Conservation (phyloP, 140 eudicot species). For the Senecio squalidus region DNA sequence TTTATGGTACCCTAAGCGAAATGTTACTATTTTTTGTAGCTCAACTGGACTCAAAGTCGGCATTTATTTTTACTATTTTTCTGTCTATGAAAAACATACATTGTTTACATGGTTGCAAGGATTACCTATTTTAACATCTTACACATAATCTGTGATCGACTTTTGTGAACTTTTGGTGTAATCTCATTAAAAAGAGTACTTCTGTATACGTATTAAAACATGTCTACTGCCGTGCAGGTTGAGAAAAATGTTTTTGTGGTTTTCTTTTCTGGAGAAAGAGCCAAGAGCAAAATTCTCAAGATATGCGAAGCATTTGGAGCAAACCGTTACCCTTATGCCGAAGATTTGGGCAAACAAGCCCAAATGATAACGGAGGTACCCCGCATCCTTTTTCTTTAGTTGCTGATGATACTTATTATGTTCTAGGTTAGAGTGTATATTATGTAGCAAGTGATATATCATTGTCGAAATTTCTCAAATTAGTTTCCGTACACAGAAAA, state of each 20-base stretch:
- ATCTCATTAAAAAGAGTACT: no score
- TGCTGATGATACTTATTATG: neutral
- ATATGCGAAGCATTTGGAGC: conserved; percentile 98
- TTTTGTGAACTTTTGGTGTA: conserved; percentile 6
- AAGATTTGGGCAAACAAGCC: conserved; percentile 69
- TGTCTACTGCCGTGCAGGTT: conserved; percentile 28
- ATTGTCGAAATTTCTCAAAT: neutral
- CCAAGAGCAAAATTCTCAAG: conserved; percentile 23
- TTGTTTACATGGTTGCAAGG: neutral
- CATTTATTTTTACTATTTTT: neutral
- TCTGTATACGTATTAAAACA: neutral
- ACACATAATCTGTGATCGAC: neutral
- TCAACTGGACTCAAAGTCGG: neutral
- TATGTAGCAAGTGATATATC: neutral
- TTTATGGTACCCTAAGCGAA: conserved; percentile 1
- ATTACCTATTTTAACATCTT: conserved; percentile 5
- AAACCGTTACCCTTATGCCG: conserved; percentile 74
- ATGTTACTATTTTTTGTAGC: neutral
- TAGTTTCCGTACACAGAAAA: neutral
- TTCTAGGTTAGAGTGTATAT: neutral
- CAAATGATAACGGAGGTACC: conserved; percentile 68
- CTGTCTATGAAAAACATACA: neutral
- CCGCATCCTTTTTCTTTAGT: neutral
- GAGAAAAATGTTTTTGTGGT: neutral
- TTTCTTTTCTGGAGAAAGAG: conserved; percentile 2